Conservation (phyloP, 75 land plant genomes). For the Larix kaempferi region DNA sequence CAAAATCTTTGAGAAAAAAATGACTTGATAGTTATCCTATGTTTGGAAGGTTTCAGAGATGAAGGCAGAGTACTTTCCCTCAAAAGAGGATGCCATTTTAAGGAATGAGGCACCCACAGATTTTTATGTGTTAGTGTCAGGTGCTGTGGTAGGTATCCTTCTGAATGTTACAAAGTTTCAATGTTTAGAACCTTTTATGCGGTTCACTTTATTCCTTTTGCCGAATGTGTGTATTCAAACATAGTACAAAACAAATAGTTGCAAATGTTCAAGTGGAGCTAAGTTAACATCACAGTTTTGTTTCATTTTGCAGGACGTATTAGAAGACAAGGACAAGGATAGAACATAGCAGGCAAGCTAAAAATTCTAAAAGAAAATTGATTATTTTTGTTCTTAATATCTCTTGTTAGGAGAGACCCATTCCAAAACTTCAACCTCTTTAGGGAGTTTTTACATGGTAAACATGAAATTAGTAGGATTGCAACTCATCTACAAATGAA, state of each 20-base stretch:
- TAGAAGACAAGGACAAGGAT: constrained; percentile 33
- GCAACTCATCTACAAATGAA: no score
- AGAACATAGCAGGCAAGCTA: constrained; percentile 43
- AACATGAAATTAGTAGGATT: no score
- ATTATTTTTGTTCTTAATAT: background rate
- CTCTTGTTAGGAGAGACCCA: background rate
- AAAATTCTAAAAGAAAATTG: background rate
- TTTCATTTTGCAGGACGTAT: constrained; percentile 43
- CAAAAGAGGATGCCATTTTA: constrained; percentile 56
- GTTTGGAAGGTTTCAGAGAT: constrained; percentile 53
- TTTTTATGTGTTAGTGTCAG: constrained; percentile 59
- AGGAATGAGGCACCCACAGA: constrained; percentile 73
- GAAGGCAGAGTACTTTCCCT: constrained; percentile 69
- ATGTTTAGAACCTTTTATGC: no score
- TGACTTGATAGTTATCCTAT: background rate
- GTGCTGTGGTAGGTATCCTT: constrained; percentile 40
- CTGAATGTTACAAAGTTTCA: no score
- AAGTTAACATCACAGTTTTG: background rate
- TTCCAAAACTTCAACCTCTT: background rate
- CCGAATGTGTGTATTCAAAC: background rate
- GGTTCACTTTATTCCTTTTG: no score
- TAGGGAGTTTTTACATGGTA: background rate
- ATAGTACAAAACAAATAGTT: background rate
- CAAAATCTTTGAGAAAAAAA: no score
- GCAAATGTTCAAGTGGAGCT: background rate